Percentiles rank a stretch among this genome's conserved stretches.
These are phyloP conservation scores for Rhynchospora breviuscula DNA, from an alignment of 176 grass and related monocot species.

Conservation along the genomic window DNA sequence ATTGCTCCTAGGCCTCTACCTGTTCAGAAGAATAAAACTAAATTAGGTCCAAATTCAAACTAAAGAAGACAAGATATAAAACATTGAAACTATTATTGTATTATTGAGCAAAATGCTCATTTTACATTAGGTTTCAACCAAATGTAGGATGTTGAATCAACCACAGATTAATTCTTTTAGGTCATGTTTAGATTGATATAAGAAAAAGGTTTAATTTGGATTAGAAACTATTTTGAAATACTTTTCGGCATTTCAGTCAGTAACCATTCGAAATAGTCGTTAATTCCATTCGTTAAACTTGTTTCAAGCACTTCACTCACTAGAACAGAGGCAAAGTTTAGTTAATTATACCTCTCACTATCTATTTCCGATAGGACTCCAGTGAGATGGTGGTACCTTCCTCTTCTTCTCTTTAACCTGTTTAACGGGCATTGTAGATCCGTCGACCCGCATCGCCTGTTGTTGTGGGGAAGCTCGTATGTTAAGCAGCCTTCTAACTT, in stretches of 20 bases:
- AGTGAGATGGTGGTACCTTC: not conserved
- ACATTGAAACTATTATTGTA: not conserved
- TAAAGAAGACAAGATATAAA: not conserved
- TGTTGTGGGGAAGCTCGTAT: not conserved
- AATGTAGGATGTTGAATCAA: not conserved
- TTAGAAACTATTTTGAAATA: no score
- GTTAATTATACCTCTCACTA: not conserved
- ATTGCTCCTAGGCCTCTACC: not conserved
- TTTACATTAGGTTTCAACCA: not conserved
- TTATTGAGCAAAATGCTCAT: not conserved
- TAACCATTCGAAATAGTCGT: no score
- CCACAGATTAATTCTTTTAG: not conserved
- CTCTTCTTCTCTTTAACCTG: constrained; percentile 15
- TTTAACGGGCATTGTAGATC: not conserved
- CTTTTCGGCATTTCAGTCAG: no score
- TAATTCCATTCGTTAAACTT: not conserved
- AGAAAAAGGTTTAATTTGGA: no score
- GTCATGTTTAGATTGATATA: no score
- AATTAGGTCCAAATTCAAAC: not conserved
- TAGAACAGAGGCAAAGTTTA: not conserved
- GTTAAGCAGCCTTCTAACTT: constrained; percentile 17
- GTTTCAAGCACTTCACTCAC: not conserved
- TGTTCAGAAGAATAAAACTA: not conserved
- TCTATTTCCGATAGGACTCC: not conserved
- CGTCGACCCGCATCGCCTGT: constrained; percentile 15